phyloP scores from a whole-genome alignment of 805 yeast genomes.

The Jamesozyma spencerorum region DNA sequence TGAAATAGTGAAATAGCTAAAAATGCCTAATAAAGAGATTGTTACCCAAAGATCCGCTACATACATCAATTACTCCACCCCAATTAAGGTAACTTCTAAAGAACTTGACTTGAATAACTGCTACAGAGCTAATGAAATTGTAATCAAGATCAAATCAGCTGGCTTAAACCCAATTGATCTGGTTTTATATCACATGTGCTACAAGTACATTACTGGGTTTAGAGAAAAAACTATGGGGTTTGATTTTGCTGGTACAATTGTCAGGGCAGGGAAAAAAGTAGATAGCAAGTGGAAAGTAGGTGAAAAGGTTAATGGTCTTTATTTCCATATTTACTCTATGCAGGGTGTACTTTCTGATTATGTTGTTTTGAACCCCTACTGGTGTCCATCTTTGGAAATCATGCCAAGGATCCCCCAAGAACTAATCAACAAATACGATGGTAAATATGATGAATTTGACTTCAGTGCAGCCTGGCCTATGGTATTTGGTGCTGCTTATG shows the following conservation, averaged over 20 bases:
- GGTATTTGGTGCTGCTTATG: constrained; percentile 54
- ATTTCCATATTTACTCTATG: constrained; percentile 15
- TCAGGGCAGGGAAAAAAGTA: constrained; percentile 17
- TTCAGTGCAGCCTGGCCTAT: constrained; percentile 48
- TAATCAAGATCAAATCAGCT: constrained; percentile 24
- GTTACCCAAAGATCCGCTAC: constrained; percentile 21
- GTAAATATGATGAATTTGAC: constrained; percentile 24
- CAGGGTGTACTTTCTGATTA: constrained; percentile 43
- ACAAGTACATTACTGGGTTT: constrained; percentile 5
- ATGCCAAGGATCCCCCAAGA: constrained; percentile 28
- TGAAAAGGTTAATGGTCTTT: constrained; percentile 23
- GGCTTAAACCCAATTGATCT: constrained; percentile 28
- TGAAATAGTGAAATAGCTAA: too few species aligned
- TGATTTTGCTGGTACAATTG: constrained; percentile 26
- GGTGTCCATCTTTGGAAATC: constrained; percentile 14
- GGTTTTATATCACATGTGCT: constrained; percentile 11
- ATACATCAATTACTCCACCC: constrained; percentile 14
- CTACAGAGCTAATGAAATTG: constrained; percentile 20
- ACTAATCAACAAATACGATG: constrained; percentile 27
- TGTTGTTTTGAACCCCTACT: constrained; percentile 31
- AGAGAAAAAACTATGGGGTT: constrained; percentile 18
- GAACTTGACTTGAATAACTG: constrained; percentile 21
- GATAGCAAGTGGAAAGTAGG: constrained; percentile 12
- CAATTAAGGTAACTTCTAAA: constrained; percentile 11
- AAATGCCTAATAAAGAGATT: too few species aligned